Evolutionary conservation across 805 yeast genomes (phyloP), one percentile per base, ranked within the genome.

Genomic region (Candida caryicola): DNA sequence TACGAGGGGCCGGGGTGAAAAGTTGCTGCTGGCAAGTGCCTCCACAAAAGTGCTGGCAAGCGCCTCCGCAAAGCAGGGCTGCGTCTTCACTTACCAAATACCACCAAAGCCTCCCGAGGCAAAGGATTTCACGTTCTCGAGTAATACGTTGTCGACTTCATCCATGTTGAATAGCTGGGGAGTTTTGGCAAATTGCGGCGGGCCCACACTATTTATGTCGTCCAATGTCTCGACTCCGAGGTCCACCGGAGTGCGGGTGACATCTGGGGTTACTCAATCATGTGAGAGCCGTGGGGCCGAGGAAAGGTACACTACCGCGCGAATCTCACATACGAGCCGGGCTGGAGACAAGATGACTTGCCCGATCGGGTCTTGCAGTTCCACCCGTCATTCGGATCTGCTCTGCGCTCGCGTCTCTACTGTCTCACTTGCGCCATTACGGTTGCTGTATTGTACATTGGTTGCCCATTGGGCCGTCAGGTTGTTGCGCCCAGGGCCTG

Each of bases 91-190:
- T 26, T 51, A 55, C 57, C 60, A 90, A 17, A 91, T 69, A 54
- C 99, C 99, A 47, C 99, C 98, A 42, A 91, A 85, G 3, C 97
- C 99, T 30, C 99, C 99, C 5, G 96, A 82, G 5, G 79, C 82
- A 51, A 91, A 79, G 1, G 96, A 87, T 57, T 90, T 88, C 50
- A 83, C 68, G 66, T 91, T 95, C 41, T 87, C 95, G 25, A 81
- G 74, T 36, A 77, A 59, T 29, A 64, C 72, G 47, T 71, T 64
- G 43, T 69, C 76, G 19, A 60, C 66, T 54, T 66, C 74, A 45
- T 66, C 74, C 73, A 69, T 67, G 25, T 21, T 21, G 25, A 21
- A 7, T 7, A 21, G 7, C 10, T 21, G n/a, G n/a, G n/a, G n/a
- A n/a, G n/a, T 7, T 21, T 21, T 21, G 9, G 10, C 7, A 21